Evolutionary conservation across 257 asterid genomes (phyloP).

Genomic region (Ilex asprella): DNA sequence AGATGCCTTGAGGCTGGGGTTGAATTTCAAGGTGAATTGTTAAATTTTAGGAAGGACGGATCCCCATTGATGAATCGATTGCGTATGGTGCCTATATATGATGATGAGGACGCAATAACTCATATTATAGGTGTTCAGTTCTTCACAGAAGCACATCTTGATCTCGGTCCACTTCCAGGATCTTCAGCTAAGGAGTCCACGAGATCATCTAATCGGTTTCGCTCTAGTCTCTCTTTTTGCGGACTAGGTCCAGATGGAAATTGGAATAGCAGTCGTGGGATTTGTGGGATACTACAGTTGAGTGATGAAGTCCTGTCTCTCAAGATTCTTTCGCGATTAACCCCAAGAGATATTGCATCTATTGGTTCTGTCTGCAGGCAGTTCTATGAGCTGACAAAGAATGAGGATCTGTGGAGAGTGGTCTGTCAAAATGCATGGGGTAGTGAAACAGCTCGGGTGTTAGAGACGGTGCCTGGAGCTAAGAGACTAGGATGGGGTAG

Average conservation of each 20-base stretch:
- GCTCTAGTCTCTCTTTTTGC: conserved; percentile 39
- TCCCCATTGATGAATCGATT: conserved; percentile 45
- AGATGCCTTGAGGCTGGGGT: conserved; percentile 42
- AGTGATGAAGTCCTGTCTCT: conserved; percentile 75
- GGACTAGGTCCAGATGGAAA: conserved; percentile 32
- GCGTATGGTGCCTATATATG: conserved; percentile 45
- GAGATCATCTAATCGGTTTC: conserved; percentile 39
- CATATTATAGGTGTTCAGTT: conserved; percentile 74
- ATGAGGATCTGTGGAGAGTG: conserved; percentile 83
- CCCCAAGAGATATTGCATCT: conserved; percentile 88
- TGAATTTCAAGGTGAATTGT: conserved; percentile 48
- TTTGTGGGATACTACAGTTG: conserved; percentile 63
- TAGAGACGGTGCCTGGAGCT: conserved; percentile 77
- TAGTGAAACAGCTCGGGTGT: conserved; percentile 64
- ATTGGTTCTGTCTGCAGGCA: conserved; percentile 73
- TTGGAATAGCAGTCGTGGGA: conserved; percentile 45
- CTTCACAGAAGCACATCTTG: conserved; percentile 59
- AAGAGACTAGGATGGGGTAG: conserved; percentile 84
- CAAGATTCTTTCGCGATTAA: conserved; percentile 55
- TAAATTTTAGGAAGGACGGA: conserved; percentile 52
- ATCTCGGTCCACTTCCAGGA: conserved; percentile 77
- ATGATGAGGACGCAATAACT: conserved; percentile 35
- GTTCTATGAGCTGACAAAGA: conserved; percentile 63
- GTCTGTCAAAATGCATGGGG: conserved; percentile 96
- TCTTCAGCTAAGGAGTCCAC: conserved; percentile 52